Conservation (phyloP, 257 asterid species). For the Solanum clarkiae region DNA sequence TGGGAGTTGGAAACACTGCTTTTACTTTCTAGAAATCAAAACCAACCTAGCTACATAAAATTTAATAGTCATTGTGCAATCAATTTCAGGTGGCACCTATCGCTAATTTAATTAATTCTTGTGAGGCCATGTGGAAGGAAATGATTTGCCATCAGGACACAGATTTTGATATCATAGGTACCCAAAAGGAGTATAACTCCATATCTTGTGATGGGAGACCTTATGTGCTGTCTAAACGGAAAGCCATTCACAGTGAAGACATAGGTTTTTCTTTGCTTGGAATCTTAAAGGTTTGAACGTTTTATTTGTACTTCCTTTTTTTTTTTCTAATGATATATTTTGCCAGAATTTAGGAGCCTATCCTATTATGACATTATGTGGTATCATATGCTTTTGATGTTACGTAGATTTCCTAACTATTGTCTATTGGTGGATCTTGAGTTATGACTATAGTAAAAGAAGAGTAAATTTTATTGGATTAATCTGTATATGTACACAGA, state of each 20-base stretch:
- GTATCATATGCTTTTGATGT: neutral
- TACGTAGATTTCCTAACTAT: neutral
- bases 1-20: neutral
- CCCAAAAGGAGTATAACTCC: conserved; percentile 5
- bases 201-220: conserved; percentile 46
- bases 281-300: conserved; percentile 42
- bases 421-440: neutral
- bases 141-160: conserved; percentile 14
- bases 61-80: neutral
- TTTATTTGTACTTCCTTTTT: neutral
- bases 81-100: conserved; percentile 63
- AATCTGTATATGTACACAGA: neutral
- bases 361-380: neutral
- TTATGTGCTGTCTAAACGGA: conserved; percentile 30
- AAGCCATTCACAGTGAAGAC: conserved; percentile 33
- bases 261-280: conserved; percentile 63
- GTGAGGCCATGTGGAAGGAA: conserved; percentile 52
- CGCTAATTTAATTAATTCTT: conserved; percentile 43
- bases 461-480: neutral
- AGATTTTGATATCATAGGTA: conserved; percentile 11
- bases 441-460: neutral
- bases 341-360: neutral
- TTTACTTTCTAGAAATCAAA: neutral
- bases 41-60: neutral
- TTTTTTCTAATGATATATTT: neutral